Base-by-base conservation (phyloP, 805 yeast genomes). In the Kurtzmaniella fragi region DNA sequence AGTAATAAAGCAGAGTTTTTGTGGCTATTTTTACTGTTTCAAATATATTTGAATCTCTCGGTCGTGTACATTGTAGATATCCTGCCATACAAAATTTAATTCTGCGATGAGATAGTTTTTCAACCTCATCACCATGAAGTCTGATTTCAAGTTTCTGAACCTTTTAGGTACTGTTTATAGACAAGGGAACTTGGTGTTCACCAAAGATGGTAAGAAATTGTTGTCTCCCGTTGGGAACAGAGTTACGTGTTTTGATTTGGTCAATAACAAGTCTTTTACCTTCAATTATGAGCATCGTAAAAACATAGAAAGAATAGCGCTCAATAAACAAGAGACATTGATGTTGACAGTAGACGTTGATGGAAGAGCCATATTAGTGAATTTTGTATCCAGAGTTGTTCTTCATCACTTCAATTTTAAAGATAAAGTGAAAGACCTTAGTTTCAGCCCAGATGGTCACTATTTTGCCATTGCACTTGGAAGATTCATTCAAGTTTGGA, bases 211-310 rank as follows among this genome's bases (percentile, higher is more conserved):
- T 2, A 78, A 84, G 9, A 75, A 78, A 40, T 69, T 93, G 27
- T 63, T 93, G 34, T 82, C 93, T 42, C 98, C 99, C 0, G 98
- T 93, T 3, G 99, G 99, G 11, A 93, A 91, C 59, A 67, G 98
- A 55, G 90, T 93, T 25, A 74, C 89, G 13, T 86, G 85, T 40
- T 93, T 90, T 62, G 96, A 93, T 62, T 70, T 91, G 45, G 71
- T 85, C 37, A 82, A 85, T 54, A 89, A 83, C 60, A 82, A 78
- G 50, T 85, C 96, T 2, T 90, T 78, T 66, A 93, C 99, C 1
- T 85, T 91, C 56, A 78, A 80, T 51, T 93, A 89, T 60, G 96
- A 93, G 61, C 99, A 93, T 58, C 76, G 98, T 49, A 86, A 84
- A 54, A 86, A 86, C 50, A 76, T 93, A 34, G 70, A 80, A 2